These are phyloP conservation scores for Microthyrium microscopicum DNA, from an alignment of 2,329 filamentous ascomycete species.

Conservation along the genomic window DNA sequence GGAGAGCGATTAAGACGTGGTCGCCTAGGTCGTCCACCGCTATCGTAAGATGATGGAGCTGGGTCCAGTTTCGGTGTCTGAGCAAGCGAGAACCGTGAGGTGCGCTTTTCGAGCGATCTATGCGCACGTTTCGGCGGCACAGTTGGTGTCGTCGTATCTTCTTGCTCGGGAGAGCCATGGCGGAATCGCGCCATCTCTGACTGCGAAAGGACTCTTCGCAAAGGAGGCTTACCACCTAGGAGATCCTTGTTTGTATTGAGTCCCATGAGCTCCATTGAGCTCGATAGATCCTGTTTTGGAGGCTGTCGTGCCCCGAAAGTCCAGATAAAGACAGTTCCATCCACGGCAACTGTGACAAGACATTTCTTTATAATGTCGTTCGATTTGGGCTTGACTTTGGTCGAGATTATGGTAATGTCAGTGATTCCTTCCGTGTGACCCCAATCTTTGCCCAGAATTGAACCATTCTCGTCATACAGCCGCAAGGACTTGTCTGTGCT, in stretches of 20 bases:
- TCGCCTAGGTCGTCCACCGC: neutral
- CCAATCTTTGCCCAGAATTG: slow-evolving; percentile 75
- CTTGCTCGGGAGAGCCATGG: slow-evolving; percentile 26
- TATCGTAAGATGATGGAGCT: slow-evolving; percentile 15
- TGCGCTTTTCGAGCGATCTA: slow-evolving; percentile 34
- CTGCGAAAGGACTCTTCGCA: slow-evolving; percentile 74
- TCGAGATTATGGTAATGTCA: slow-evolving; percentile 51
- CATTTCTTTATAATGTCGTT: too few relatives aligned
- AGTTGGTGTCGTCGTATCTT: slow-evolving; percentile 25
- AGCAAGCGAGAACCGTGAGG: slow-evolving; percentile 35
- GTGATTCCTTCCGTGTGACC: slow-evolving; percentile 91
- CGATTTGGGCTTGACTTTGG: slow-evolving; percentile 10
- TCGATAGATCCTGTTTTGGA: slow-evolving; percentile 18
- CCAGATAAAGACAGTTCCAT: slow-evolving; percentile 36
- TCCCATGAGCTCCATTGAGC: slow-evolving; percentile 21
- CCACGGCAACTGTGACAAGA: slow-evolving; percentile 31
- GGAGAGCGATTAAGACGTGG: slow-evolving; percentile 21
- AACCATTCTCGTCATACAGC: slow-evolving; percentile 68
- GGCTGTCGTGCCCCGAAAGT: slow-evolving; percentile 16
- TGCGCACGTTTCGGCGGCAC: slow-evolving; percentile 24
- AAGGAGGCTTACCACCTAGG: slow-evolving; percentile 42
- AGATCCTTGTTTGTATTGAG: slow-evolving; percentile 17
- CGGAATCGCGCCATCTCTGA: slow-evolving; percentile 71
- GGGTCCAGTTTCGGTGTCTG: slow-evolving; percentile 28
- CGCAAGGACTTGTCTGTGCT: slow-evolving; percentile 92